phyloP scores from a whole-genome alignment of 306 rosid species.

The Aeschynomene evenia region DNA sequence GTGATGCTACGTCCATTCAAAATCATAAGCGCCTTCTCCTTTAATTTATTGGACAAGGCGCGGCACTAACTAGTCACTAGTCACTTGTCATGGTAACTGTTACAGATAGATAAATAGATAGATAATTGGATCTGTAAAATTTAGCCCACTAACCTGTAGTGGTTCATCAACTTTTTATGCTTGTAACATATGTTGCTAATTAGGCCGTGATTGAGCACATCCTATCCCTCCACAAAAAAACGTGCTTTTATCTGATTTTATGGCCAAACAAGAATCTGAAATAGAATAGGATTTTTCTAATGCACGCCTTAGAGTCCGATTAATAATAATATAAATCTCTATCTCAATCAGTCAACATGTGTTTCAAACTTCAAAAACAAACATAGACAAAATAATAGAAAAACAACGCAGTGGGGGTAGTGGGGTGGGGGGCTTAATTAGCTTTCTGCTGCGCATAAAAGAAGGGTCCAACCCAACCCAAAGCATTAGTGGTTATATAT shows the following conservation, averaged over 20 bases:
- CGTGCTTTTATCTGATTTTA: conserved; percentile 1
- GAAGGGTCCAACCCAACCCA: conserved; percentile 64
- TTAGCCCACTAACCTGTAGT: neutral
- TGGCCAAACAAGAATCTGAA: conserved; percentile 11
- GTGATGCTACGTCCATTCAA: conserved; percentile 22
- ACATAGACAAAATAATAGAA: conserved; percentile 20
- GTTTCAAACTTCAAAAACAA: conserved; percentile 35
- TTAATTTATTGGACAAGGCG: conserved; percentile 20
- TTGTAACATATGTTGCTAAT: neutral
- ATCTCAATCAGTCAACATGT: conserved; percentile 33
- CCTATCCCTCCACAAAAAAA: conserved; percentile 12
- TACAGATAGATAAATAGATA: too few species aligned
- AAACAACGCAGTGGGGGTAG: neutral
- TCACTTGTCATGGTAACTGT: neutral
- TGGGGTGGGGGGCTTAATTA: too few species aligned
- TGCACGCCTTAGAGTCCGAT: conserved; percentile 45
- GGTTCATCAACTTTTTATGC: conserved; percentile 7
- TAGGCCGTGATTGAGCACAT: neutral
- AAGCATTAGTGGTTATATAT: conserved; percentile 42
- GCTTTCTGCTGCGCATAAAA: conserved; percentile 40
- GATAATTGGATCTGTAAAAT: neutral
- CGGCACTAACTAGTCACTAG: neutral
- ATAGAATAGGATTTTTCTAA: conserved; percentile 27
- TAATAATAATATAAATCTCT: conserved; percentile 33
- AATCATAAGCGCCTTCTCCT: conserved; percentile 18